Evolutionary conservation across 176 grass and related monocot species (phyloP).

Genomic region (Oryza australiensis): DNA sequence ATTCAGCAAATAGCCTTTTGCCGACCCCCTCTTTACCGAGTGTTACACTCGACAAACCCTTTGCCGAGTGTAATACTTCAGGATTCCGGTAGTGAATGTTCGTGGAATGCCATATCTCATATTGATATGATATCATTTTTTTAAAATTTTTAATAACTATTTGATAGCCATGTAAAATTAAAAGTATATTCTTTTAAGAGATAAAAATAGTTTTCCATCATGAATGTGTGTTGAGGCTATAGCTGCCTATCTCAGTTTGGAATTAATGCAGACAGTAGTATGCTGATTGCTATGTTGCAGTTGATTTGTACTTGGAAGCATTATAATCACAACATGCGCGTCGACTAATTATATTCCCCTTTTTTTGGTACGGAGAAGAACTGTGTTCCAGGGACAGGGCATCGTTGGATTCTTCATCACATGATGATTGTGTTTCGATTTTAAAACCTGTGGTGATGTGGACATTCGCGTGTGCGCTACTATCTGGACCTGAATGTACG

Average conservation of each 20-base stretch:
- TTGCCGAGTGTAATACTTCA: no score
- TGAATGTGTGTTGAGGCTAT: background rate
- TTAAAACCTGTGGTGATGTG: conserved; percentile 14
- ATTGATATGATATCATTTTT: no score
- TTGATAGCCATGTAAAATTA: no score
- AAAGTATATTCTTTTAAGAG: no score
- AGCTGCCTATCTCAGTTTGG: background rate
- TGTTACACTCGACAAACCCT: no score
- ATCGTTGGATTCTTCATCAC: conserved; percentile 48
- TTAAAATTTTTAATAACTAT: no score
- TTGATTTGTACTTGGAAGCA: background rate
- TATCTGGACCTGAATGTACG: background rate
- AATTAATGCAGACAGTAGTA: background rate
- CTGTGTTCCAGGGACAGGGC: conserved; percentile 5
- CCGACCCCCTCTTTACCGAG: no score
- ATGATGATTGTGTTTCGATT: conserved; percentile 33
- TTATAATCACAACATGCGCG: background rate
- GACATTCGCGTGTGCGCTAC: background rate
- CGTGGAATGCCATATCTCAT: no score
- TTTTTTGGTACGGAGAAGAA: conserved; percentile 39
- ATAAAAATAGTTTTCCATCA: no score
- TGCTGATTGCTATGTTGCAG: background rate
- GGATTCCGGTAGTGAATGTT: no score
- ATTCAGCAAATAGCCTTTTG: no score
- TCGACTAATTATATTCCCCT: background rate